Percentiles rank a stretch among this genome's conserved stretches.
Conservation (phyloP, 768 basidiomycete genomes). For the Amyloporia xantha region DNA sequence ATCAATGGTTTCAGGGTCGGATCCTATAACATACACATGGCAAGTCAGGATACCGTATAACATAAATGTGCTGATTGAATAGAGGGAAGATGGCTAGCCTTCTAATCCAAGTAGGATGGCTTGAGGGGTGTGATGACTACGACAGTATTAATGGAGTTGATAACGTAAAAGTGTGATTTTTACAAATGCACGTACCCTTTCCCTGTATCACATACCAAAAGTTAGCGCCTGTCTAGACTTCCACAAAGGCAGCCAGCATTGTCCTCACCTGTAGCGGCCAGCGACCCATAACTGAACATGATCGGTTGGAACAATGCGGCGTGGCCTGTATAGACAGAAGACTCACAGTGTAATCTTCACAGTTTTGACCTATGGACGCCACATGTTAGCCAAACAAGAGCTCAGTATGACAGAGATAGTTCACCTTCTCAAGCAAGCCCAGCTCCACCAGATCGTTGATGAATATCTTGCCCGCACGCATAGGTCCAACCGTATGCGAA, state of each 20-base stretch:
- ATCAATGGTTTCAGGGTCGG: constrained; percentile 92
- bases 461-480: constrained; percentile 90
- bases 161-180: background rate
- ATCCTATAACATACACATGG: too few species aligned
- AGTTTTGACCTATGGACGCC: constrained; percentile 48
- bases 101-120: constrained; percentile 80
- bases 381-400: background rate
- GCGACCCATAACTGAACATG: constrained; percentile 73
- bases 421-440: constrained; percentile 60
- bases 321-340: background rate
- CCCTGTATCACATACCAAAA: constrained; percentile 33
- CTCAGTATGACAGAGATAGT: constrained; percentile 3
- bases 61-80: background rate
- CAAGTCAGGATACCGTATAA: constrained; percentile 12
- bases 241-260: too few species aligned
- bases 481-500: constrained; percentile 72
- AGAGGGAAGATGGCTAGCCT: constrained; percentile 34
- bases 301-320: background rate
- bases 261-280: constrained; percentile 79
- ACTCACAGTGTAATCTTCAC: constrained; percentile 82
- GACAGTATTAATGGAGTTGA: background rate
- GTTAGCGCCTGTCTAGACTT: too few species aligned
- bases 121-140: constrained; percentile 81
- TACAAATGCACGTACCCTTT: constrained; percentile 53
- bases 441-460: constrained; percentile 67